Evolutionary conservation across 768 basidiomycete genomes (phyloP), one percentile per base, ranked within the genome.

Genomic region (Lepiota subincarnata): DNA sequence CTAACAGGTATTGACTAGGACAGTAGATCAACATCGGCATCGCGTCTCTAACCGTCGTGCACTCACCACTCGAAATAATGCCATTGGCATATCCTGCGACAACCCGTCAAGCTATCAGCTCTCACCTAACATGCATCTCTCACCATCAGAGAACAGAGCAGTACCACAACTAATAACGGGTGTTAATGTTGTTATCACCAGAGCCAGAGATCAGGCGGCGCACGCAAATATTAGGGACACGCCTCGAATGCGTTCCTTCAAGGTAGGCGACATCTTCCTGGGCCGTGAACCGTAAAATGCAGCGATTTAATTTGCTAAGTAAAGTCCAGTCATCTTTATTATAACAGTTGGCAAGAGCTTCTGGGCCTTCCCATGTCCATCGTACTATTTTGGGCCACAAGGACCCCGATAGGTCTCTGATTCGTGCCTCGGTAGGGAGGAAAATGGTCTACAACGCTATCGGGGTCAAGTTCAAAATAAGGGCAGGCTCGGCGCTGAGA

Each of bases 181-280:
- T 12, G 20, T 18, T 55, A 28, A 36, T 47, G 36, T 22, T 13
- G 14, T 6, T 10, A 46, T 43, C 19, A 42, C 8, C 7, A 11
- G 31, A 41, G 28, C 5, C 19, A 37, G 10, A 20, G 20, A 38
- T 41, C 34, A 10, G 38, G 18, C 43, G 19, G 26, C 85, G 41
- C 59, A 90, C 89, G 89, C 89, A 64, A 92, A 92, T 62, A 92
- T 89, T 64, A 92, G 82, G 47, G 88, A 89, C 55, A 92, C 83
- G 57, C 82, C 78, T 59, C 65, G 68, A 37, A 81, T 57, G 52
- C 73, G 70, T 45, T 71, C 61, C 57, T 64, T 66, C 47, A 69
- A 54, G 38, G 69, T 13, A 16, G 19, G 19, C 0, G 39, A 16
- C 49, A 50, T 50, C 48, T 6, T 22, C 20, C 19, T 47, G 4